phyloP scores from a whole-genome alignment of 768 basidiomycete species.

The Naganishia vishniacii region DNA sequence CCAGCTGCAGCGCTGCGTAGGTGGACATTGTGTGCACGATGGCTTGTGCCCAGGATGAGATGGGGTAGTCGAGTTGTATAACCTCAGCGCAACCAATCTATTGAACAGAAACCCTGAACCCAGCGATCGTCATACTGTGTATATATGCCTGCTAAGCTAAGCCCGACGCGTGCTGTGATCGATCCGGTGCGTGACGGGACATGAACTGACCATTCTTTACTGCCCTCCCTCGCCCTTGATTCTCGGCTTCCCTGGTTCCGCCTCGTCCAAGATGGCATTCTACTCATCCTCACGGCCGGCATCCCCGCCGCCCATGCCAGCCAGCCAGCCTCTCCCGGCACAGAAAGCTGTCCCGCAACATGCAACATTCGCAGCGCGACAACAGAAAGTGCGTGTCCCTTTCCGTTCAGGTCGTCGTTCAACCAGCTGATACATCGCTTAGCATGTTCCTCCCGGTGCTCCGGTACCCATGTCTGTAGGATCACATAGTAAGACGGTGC shows the following conservation, averaged over 20 bases:
- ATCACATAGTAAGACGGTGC: constrained; percentile 4
- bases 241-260: neutral
- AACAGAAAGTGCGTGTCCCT: constrained; percentile 10
- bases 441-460: constrained; percentile 10
- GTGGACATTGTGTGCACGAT: constrained; percentile 20
- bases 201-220: too few relatives aligned
- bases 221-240: neutral
- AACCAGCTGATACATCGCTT: neutral
- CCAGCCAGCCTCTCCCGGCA: constrained; percentile 1
- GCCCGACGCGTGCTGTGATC: too few relatives aligned
- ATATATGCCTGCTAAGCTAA: too few relatives aligned
- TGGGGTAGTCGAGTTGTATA: neutral
- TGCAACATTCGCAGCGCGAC: constrained; percentile 15
- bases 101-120: too few relatives aligned
- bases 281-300: constrained; percentile 14
- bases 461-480: constrained; percentile 7
- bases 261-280: neutral
- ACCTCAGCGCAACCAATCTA: too few relatives aligned
- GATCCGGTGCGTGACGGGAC: too few relatives aligned
- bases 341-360: constrained; percentile 14
- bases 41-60: neutral
- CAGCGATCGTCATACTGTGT: too few relatives aligned
- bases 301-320: constrained; percentile 1
- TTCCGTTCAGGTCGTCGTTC: too few relatives aligned
- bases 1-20: constrained; percentile 47